phyloP scores from a whole-genome alignment of 768 basidiomycete genomes.

The Boletus patriciae region DNA sequence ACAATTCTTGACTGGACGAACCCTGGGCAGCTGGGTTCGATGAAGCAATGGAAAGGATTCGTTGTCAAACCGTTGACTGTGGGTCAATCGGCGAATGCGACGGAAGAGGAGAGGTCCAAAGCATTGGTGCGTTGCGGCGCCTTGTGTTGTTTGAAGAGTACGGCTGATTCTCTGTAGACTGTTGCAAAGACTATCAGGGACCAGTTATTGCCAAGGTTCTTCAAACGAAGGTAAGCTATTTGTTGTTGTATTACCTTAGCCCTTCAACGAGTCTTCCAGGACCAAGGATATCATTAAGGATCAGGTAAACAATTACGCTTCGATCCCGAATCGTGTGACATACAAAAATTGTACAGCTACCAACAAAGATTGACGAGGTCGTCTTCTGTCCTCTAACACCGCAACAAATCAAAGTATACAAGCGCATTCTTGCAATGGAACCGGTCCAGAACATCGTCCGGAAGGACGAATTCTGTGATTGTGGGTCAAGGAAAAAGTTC shows the following conservation, averaged over 20 bases:
- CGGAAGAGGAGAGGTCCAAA: slow-evolving; percentile 57
- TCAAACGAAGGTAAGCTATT: slow-evolving; percentile 64
- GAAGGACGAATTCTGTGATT: slow-evolving; percentile 72
- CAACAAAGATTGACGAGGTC: slow-evolving; percentile 84
- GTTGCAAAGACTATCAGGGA: slow-evolving; percentile 64
- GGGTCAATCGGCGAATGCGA: slow-evolving; percentile 68
- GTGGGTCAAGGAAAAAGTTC: slow-evolving; percentile 60
- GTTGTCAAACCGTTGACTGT: slow-evolving; percentile 64
- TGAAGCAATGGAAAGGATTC: slow-evolving; percentile 73
- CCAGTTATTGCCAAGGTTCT: slow-evolving; percentile 76
- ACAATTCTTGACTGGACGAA: slow-evolving; percentile 92
- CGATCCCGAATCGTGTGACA: neutral
- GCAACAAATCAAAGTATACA: slow-evolving; percentile 72
- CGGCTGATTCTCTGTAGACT: slow-evolving; percentile 34
- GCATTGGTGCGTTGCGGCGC: slow-evolving; percentile 42
- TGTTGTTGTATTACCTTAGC: neutral
- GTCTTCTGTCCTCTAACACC: slow-evolving; percentile 89
- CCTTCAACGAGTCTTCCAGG: slow-evolving; percentile 32
- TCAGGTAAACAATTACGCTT: slow-evolving; percentile 44
- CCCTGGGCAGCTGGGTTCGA: slow-evolving; percentile 71
- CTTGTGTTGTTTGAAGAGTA: neutral
- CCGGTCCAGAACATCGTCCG: slow-evolving; percentile 70
- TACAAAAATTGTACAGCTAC: slow-evolving; percentile 52
- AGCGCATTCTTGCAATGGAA: slow-evolving; percentile 59
- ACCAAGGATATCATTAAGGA: slow-evolving; percentile 76